Base-by-base conservation (phyloP, 139 green algal genomes). In the Trebouxia sp. region DNA sequence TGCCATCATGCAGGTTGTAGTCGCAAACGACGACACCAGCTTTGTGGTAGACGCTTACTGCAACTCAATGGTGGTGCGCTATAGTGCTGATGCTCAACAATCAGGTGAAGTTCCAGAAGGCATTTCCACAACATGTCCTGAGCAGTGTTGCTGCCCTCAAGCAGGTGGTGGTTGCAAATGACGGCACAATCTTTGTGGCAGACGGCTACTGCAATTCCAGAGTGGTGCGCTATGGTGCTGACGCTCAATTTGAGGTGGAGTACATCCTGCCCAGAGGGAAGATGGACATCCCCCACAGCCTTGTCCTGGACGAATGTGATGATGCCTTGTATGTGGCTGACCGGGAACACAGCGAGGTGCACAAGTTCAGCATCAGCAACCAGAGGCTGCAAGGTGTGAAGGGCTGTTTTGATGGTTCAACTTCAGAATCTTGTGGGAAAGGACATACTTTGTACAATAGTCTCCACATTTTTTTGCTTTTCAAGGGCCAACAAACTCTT, bases 261-360 rank as follows among this genome's bases (percentile, higher is more conserved):
- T 88, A 83, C 65, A 20, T 3, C 20, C 69, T 84, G 65, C 76
- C 76, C 8, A 28, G 30, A 9, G 75, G 41, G 22, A 32, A 39
- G 12, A 32, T 85, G 67, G 3, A 26, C 15, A 82, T 95, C 14
- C 82, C 89, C 3, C 91, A 96, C 91, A 86, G 76, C 43, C 39
- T 97, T 41, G 76, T 92, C 51, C 79, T 95, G 51, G 87, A 97
- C 69, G 94, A 97, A 84, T 97, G 94, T 83, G 50, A 62, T 20
- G 41, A 76, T 1, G n/a, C 65, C 37, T 69, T 97, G 72, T 87
- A 85, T 56, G 88, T 96, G 26, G 92, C 90, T 0, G 86, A 93
- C 74, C 67, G 94, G 12, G 90, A 97, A 84, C 17, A 12, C 43
- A 62, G 75, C 17, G 22, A 47, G 17, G 86, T 92, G 41, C 83